Percentiles rank a stretch among this genome's conserved stretches.
phyloP scores from a whole-genome alignment of 495 filamentous ascomycete species.

The Aspergillus sparsus region DNA sequence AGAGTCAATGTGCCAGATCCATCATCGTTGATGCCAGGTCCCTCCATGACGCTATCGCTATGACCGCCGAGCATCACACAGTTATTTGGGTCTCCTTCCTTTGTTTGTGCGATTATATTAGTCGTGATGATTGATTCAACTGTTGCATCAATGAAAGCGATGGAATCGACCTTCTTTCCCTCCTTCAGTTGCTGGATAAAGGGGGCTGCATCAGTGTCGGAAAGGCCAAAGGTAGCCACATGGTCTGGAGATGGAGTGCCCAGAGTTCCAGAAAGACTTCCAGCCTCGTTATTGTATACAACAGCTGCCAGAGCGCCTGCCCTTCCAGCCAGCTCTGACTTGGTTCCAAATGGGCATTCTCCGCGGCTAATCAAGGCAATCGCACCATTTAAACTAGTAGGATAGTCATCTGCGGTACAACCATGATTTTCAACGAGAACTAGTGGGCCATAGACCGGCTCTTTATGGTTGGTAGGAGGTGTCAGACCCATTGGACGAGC shows the following conservation, averaged over 20 bases:
- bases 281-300: conserved; percentile 58
- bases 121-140: conserved; percentile 49
- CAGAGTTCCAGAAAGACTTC: conserved; percentile 52
- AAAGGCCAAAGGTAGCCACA: conserved; percentile 59
- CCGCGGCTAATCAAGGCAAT: conserved; percentile 62
- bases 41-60: conserved; percentile 62
- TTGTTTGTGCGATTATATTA: conserved; percentile 67
- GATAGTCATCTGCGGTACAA: conserved; percentile 55
- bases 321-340: conserved; percentile 56
- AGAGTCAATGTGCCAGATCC: conserved; percentile 65
- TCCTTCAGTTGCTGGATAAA: conserved; percentile 46
- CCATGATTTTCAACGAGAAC: conserved; percentile 47
- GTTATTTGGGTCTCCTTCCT: conserved; percentile 61
- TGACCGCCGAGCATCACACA: conserved; percentile 64
- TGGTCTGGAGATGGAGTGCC: conserved; percentile 53
- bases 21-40: conserved; percentile 66
- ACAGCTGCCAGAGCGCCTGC: conserved; percentile 62
- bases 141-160: conserved; percentile 56
- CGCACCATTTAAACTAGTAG: conserved; percentile 39
- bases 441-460: conserved; percentile 40
- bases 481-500: conserved; percentile 60
- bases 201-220: conserved; percentile 50
- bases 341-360: conserved; percentile 59
- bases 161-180: conserved; percentile 49
- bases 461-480: conserved; percentile 56